Evolutionary conservation across 805 yeast species (phyloP), one percentile per base, ranked within the genome.

Genomic region (Candida gorgasii): DNA sequence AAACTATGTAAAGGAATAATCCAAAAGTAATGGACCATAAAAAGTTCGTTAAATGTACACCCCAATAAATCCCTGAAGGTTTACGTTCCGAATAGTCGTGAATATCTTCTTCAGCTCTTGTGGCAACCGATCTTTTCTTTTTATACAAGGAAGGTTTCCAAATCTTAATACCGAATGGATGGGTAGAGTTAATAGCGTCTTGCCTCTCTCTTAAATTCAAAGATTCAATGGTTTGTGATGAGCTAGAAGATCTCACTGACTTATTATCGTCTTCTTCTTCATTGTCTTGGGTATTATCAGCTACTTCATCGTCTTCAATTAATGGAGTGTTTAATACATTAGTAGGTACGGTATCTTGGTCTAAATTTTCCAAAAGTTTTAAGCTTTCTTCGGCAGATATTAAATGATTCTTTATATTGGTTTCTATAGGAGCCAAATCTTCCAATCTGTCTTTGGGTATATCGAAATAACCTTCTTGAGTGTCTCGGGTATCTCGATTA

Each of bases 61-160:
- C 73, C 72, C 79, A 73, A 59, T 40, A 74, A 55, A 70, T 72
- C 51, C 50, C 67, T 53, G 59, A 49, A 3, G 69, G 64, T 35
- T 40, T 42, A 8, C 39, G 42, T 37, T 46, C 46, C 40, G 72
- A 74, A 13, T 82, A 78, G 36, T 89, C 90, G 62, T 92, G 97
- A 51, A 93, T 88, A 71, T 93, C 99, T 48, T 86, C 86, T 46
- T 88, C 95, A 1, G 98, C 97, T 45, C 88, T 83, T 30, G 82
- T 75, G 52, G 93, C 93, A 23, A 93, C 97, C 3, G 97, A 87
- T 55, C 99, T 81, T 45, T 78, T 77, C 62, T 93, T 93, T 61
- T 93, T 93, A 66, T 93, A 93, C 43, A 93, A 70, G 2, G 98
- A 97, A 1, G 99, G 99, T 58, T 93, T 93, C 99, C 99, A 93